Percentiles rank a stretch among this genome's conserved stretches.
Conservation (phyloP, 768 basidiomycete species). For the Mycena galericulata region DNA sequence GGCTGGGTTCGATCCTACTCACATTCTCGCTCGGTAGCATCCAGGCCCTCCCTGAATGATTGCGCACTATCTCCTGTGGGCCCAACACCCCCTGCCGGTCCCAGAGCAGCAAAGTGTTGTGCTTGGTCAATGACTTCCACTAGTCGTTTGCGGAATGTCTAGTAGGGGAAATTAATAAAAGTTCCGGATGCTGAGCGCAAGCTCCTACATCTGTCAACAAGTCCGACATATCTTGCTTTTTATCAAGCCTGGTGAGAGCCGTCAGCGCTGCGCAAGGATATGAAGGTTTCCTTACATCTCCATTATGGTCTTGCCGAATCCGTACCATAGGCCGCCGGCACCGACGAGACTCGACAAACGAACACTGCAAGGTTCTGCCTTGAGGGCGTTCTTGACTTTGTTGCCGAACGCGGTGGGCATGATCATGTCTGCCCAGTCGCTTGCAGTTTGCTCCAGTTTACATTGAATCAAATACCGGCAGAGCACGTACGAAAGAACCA, state of each 20-base stretch:
- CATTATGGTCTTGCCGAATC: slow-evolving; percentile 88
- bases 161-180: slow-evolving; percentile 22
- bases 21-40: slow-evolving; percentile 94
- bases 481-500: slow-evolving; percentile 56
- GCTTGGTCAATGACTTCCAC: slow-evolving; percentile 89
- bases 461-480: slow-evolving; percentile 53
- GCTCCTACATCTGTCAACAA: slow-evolving; percentile 71
- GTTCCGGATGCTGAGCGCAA: background rate
- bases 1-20: slow-evolving; percentile 47
- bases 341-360: slow-evolving; percentile 87
- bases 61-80: slow-evolving; percentile 71
- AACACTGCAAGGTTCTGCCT: slow-evolving; percentile 89
- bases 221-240: slow-evolving; percentile 79
- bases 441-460: slow-evolving; percentile 41
- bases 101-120: slow-evolving; percentile 85
- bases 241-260: slow-evolving; percentile 69
- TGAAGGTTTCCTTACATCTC: slow-evolving; percentile 66
- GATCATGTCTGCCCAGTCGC: slow-evolving; percentile 91
- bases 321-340: slow-evolving; percentile 91
- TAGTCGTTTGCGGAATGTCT: slow-evolving; percentile 84
- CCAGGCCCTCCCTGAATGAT: slow-evolving; percentile 90
- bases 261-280: background rate
- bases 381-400: slow-evolving; percentile 87
- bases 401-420: slow-evolving; percentile 83
- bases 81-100: slow-evolving; percentile 66